Conservation (phyloP, 208 protist genomes). For the Leishmania arabica region DNA sequence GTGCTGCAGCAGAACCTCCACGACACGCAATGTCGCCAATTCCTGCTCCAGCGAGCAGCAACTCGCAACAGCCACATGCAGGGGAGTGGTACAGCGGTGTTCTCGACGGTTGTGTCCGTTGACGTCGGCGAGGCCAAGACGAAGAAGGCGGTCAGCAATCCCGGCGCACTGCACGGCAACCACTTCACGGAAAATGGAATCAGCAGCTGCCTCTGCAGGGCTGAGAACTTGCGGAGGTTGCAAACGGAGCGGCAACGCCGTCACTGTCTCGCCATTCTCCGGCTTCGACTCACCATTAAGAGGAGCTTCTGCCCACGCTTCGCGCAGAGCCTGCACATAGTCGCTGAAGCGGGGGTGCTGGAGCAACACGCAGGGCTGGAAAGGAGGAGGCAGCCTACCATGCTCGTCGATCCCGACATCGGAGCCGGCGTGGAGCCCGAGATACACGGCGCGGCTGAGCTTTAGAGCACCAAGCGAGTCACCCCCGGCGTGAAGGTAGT, state of each 20-base stretch:
- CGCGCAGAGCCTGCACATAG: conserved; percentile 40
- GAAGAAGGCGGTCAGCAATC: conserved; percentile 36
- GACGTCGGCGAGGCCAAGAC: conserved; percentile 31
- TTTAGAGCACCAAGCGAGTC: conserved; percentile 72
- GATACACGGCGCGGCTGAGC: conserved; percentile 48
- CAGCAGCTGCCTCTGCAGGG: neutral
- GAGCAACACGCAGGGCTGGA: conserved; percentile 51
- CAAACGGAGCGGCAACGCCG: neutral
- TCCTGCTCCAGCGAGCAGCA: neutral
- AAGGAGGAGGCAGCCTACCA: conserved; percentile 47
- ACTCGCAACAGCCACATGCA: conserved; percentile 48
- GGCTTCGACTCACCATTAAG: neutral
- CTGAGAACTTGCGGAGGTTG: neutral
- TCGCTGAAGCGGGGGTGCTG: conserved; percentile 39
- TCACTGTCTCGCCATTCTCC: neutral
- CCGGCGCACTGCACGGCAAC: conserved; percentile 28
- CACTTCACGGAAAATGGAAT: conserved; percentile 30
- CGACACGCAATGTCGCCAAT: conserved; percentile 18
- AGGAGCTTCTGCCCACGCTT: neutral
- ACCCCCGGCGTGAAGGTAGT: conserved; percentile 60
- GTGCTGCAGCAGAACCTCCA: conserved; percentile 33
- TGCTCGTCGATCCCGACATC: conserved; percentile 51
- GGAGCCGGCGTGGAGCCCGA: conserved; percentile 32
- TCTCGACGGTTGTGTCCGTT: conserved; percentile 42
- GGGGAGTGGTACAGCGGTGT: conserved; percentile 48